Conservation (phyloP, 2,329 filamentous ascomycete species). For the Trichoderma sp. region DNA sequence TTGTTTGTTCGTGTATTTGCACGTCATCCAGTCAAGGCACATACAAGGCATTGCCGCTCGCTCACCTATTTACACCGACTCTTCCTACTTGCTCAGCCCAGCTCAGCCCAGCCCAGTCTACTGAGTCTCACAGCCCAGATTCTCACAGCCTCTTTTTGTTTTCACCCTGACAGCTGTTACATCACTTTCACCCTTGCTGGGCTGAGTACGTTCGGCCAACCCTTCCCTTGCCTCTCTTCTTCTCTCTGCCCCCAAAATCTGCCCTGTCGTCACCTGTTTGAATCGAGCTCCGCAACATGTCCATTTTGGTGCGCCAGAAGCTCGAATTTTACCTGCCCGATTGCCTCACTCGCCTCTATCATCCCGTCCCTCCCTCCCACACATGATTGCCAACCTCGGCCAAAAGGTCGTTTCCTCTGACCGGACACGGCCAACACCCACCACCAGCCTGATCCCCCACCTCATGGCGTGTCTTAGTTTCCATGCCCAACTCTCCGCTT, state of each 20-base stretch:
- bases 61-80: conserved; percentile 32
- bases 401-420: conserved; percentile 17
- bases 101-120: background rate
- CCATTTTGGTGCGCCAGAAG: background rate
- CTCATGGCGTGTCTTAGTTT: conserved; percentile 16
- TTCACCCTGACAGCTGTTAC: conserved; percentile 12
- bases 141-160: conserved; percentile 13
- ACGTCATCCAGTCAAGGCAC: background rate
- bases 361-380: conserved; percentile 11
- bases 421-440: conserved; percentile 23
- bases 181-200: conserved; percentile 23
- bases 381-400: conserved; percentile 19
- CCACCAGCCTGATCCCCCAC: conserved; percentile 19
- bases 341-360: conserved; percentile 23
- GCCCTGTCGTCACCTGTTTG: conserved; percentile 15
- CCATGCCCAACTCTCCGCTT: conserved; percentile 20
- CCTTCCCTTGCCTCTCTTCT: conserved; percentile 15
- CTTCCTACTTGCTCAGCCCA: conserved; percentile 20
- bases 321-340: conserved; percentile 25
- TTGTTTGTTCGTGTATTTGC: background rate
- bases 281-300: conserved; percentile 5
- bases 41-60: conserved; percentile 10
- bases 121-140: background rate
- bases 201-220: conserved; percentile 26
- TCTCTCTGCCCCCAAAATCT: background rate